phyloP scores from a whole-genome alignment of 306 rosid species.

The Macrotyloma uniflorum region DNA sequence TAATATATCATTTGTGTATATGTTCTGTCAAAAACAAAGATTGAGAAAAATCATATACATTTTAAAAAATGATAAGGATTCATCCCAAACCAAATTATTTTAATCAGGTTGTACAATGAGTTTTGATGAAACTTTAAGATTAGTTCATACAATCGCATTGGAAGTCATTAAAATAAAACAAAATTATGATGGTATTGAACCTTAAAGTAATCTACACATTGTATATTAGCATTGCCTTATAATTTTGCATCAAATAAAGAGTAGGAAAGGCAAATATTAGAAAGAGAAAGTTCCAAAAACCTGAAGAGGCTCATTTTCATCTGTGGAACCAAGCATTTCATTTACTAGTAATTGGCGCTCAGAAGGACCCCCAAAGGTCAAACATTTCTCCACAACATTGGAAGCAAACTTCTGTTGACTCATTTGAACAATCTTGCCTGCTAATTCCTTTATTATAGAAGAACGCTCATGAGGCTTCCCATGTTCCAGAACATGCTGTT shows the following conservation, averaged over 20 bases:
- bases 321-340: constrained; percentile 97
- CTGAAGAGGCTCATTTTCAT: constrained; percentile 99
- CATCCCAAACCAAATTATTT: no score
- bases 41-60: no score
- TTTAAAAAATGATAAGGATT: no score
- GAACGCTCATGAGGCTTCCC: constrained; percentile 96
- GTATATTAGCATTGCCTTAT: not conserved
- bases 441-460: constrained; percentile 83
- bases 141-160: not conserved
- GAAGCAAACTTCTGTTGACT: constrained; percentile 96
- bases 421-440: constrained; percentile 89
- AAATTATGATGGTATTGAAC: not conserved
- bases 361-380: constrained; percentile 85
- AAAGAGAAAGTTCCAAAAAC: constrained; percentile 39
- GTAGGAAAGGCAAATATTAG: not conserved
- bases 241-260: not conserved
- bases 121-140: not conserved
- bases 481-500: constrained; percentile 88
- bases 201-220: not conserved
- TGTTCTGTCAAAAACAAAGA: no score
- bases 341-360: constrained; percentile 84
- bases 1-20: no score
- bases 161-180: no score
- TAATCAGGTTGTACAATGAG: no score
- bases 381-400: constrained; percentile 90